These are phyloP conservation scores for Histomonas meleagridis DNA, from an alignment of 208 protist genomes.

Conservation along the genomic window DNA sequence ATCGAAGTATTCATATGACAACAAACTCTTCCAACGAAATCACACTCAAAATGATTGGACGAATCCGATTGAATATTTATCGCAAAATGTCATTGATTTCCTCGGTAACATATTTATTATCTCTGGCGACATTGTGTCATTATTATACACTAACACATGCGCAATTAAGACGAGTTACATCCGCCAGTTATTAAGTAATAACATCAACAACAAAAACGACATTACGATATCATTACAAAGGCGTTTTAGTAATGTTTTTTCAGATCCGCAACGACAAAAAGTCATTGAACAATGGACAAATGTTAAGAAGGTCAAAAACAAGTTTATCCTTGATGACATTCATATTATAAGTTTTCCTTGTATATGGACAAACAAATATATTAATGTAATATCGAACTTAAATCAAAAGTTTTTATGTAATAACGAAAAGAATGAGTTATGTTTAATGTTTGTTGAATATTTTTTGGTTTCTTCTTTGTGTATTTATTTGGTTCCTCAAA, in stretches of 20 bases:
- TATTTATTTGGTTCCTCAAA: no score
- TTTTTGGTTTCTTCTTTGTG: background rate
- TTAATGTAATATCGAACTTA: background rate
- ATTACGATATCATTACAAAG: background rate
- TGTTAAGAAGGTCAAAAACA: no score
- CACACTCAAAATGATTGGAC: no score
- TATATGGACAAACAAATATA: background rate
- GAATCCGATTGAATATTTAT: background rate
- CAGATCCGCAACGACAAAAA: background rate
- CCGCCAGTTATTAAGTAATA: background rate
- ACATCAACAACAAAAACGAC: background rate
- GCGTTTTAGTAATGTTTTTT: background rate
- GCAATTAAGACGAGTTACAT: background rate
- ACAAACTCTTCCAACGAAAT: background rate
- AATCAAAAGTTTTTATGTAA: background rate
- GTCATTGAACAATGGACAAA: background rate
- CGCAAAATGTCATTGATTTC: background rate
- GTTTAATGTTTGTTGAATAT: background rate
- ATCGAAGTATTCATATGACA: background rate
- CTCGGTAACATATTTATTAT: background rate
- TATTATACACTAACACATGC: constrained; percentile 11
- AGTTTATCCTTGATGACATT: background rate
- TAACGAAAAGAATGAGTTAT: background rate
- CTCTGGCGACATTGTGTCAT: background rate
- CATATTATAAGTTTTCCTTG: background rate